These are phyloP conservation scores for Claviceps pazoutovae DNA, from an alignment of 2,329 filamentous ascomycete genomes.

Conservation along the genomic window DNA sequence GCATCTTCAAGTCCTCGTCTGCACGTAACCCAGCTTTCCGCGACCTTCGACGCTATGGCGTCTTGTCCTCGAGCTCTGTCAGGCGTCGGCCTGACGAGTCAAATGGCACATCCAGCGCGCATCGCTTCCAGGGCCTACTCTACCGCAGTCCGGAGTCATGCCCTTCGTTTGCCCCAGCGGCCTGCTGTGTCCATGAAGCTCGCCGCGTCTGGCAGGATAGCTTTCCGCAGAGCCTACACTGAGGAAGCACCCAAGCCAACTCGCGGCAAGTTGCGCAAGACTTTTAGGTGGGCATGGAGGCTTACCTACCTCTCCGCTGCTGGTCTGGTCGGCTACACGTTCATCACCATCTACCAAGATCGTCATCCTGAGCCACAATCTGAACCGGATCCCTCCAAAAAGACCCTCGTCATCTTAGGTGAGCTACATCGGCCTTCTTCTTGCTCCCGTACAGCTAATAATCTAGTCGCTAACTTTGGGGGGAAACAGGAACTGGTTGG, in stretches of 20 bases:
- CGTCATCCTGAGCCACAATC: conserved; percentile 71
- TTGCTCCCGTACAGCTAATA: neutral
- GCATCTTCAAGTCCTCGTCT: neutral
- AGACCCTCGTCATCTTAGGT: conserved; percentile 94
- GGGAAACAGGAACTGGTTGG: conserved; percentile 75
- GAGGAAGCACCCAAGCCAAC: conserved; percentile 36
- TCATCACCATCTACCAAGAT: conserved; percentile 70
- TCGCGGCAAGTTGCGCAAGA: conserved; percentile 47
- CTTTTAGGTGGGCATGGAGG: conserved; percentile 72
- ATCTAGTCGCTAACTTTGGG: conserved; percentile 1
- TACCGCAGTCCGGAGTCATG: conserved; percentile 15
- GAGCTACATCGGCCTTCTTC: conserved; percentile 16
- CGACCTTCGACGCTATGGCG: conserved; percentile 24
- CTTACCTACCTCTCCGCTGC: conserved; percentile 63
- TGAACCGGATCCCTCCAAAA: conserved; percentile 74
- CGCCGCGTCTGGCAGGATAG: conserved; percentile 22
- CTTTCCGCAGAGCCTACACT: conserved; percentile 34
- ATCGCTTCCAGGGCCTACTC: conserved; percentile 21
- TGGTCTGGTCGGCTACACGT: conserved; percentile 54
- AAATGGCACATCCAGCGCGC: conserved; percentile 15
- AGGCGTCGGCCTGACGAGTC: conserved; percentile 19
- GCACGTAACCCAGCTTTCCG: neutral
- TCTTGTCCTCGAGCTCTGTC: conserved; percentile 30
- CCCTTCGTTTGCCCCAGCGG: conserved; percentile 11
- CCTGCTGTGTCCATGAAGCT: conserved; percentile 22